Percentiles rank a stretch among this genome's conserved stretches.
Evolutionary conservation across 148 eudicot species (phyloP).

Genomic region (Fagopyrum tataricum): DNA sequence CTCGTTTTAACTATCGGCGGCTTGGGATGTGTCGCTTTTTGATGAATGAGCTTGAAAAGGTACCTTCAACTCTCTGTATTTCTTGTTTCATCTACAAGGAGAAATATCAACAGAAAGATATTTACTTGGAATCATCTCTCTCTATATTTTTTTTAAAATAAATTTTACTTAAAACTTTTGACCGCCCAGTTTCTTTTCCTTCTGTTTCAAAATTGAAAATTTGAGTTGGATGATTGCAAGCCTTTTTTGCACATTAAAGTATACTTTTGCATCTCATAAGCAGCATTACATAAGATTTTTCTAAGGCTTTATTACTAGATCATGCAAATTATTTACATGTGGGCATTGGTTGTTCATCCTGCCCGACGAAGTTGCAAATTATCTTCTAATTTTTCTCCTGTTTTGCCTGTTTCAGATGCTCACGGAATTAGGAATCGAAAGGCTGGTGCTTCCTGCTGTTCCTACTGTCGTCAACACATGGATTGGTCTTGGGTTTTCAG

Average conservation of each 20-base stretch:
- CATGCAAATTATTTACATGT: neutral
- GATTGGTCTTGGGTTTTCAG: conserved; percentile 77
- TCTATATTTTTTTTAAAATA: neutral
- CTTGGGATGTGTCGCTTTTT: conserved; percentile 97
- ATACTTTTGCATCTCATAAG: neutral
- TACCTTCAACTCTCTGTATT: conserved; percentile 21
- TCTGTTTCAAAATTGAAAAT: neutral
- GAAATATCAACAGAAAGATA: neutral
- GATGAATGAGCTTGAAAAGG: conserved; percentile 73
- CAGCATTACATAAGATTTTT: no score
- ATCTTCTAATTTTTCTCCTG: neutral
- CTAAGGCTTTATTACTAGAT: neutral
- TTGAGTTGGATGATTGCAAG: conserved; percentile 5
- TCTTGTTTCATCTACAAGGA: neutral
- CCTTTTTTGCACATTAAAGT: neutral
- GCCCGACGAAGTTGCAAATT: neutral
- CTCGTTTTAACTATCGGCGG: conserved; percentile 80
- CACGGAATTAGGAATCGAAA: conserved; percentile 56
- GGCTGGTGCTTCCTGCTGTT: conserved; percentile 81
- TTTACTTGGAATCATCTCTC: neutral
- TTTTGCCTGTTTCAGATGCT: conserved; percentile 44
- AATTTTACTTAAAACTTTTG: neutral
- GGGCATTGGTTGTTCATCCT: neutral
- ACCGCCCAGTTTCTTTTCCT: neutral
- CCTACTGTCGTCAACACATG: conserved; percentile 83